Evolutionary conservation across 129 eudicot species (phyloP).

Genomic region (Centrapalus pauciflorus): DNA sequence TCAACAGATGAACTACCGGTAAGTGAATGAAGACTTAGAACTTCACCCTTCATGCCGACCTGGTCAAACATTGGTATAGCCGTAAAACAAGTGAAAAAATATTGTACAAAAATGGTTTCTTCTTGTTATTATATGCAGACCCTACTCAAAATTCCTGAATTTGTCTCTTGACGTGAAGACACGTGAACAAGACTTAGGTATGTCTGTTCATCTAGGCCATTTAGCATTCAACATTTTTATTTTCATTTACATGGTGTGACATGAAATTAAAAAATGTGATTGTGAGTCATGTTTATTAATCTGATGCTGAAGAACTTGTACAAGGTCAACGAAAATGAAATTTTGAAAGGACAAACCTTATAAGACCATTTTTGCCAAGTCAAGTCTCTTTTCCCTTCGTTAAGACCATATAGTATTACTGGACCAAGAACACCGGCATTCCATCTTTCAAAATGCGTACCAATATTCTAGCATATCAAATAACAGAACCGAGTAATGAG

Average conservation of each 20-base stretch:
- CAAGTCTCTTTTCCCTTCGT: conserved; percentile 83
- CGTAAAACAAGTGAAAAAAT: conserved; percentile 21
- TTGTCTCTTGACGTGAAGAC: too few species aligned
- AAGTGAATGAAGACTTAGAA: conserved; percentile 77
- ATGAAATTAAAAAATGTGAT: conserved; percentile 2
- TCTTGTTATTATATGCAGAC: too few species aligned
- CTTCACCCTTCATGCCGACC: conserved; percentile 92
- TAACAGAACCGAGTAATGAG: background rate
- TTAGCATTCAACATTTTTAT: background rate
- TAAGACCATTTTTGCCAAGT: conserved; percentile 99
- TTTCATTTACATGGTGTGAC: background rate
- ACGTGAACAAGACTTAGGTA: too few species aligned
- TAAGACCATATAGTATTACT: conserved; percentile 74
- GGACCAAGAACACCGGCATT: conserved; percentile 99
- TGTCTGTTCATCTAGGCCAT: background rate
- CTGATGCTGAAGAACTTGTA: background rate
- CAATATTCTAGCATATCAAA: conserved; percentile 55
- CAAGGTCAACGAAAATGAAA: background rate
- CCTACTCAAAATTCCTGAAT: too few species aligned
- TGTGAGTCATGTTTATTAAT: background rate
- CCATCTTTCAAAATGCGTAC: conserved; percentile 89
- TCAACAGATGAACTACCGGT: conserved; percentile 82
- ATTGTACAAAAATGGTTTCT: too few species aligned
- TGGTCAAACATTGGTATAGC: conserved; percentile 38
- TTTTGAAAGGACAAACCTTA: conserved; percentile 53